Conservation (phyloP, 768 basidiomycete species). For the Lenzites betulinus region DNA sequence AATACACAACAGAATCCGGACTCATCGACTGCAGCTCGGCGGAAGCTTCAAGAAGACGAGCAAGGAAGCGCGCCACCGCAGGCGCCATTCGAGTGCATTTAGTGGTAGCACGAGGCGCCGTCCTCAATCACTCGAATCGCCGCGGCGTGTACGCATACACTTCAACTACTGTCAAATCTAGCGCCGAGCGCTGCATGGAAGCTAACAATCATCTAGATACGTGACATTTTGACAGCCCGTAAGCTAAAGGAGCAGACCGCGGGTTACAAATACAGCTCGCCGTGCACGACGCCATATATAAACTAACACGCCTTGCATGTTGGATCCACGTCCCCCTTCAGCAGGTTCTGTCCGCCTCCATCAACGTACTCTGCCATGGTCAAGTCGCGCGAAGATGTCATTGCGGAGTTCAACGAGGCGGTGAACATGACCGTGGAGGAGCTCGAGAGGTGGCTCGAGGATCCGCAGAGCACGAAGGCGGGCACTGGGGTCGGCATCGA, state of each 20-base stretch:
- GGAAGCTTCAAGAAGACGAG: no score
- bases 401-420: constrained; percentile 34
- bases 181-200: constrained; percentile 10
- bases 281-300: background rate
- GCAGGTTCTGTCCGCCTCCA: background rate
- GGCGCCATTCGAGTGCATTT: no score
- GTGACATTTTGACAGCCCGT: constrained; percentile 7
- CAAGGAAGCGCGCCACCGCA: no score
- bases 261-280: background rate
- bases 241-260: constrained; percentile 2
- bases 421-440: constrained; percentile 37
- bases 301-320: background rate
- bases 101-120: background rate
- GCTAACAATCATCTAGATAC: background rate
- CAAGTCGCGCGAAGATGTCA: constrained; percentile 32
- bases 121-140: background rate
- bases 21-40: no score
- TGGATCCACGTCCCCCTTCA: background rate
- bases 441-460: constrained; percentile 35
- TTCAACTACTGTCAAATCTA: background rate
- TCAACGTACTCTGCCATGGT: constrained; percentile 21
- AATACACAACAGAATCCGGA: no score
- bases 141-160: background rate
- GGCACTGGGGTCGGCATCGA: constrained; percentile 36
- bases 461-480: constrained; percentile 33